phyloP scores from a whole-genome alignment of 2,329 filamentous ascomycete species.

The Botrytis byssoidea region DNA sequence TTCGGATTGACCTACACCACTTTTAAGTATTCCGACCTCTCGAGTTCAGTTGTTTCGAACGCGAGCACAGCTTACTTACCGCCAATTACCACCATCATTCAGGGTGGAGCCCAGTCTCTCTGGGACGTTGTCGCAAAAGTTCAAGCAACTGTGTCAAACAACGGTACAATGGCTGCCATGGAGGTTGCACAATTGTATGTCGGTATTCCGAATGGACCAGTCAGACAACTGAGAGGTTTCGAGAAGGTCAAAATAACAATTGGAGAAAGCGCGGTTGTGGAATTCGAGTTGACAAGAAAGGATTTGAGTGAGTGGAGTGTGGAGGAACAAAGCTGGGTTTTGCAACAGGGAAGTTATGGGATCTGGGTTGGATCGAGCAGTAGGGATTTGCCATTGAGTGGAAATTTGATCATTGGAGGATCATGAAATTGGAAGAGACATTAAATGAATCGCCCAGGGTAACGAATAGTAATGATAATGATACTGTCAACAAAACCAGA shows the following conservation, averaged over 20 bases:
- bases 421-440: neutral
- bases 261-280: constrained; percentile 45
- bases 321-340: constrained; percentile 54
- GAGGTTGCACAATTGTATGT: constrained; percentile 38
- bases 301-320: constrained; percentile 66
- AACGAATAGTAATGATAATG: neutral
- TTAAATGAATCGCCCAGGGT: neutral
- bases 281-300: constrained; percentile 55
- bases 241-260: constrained; percentile 53
- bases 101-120: constrained; percentile 54
- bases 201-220: constrained; percentile 45
- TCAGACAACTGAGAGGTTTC: constrained; percentile 61
- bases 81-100: neutral
- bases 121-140: constrained; percentile 53
- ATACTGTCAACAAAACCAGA: neutral
- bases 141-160: constrained; percentile 51
- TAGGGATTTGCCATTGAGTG: constrained; percentile 9
- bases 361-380: constrained; percentile 20
- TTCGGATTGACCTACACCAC: neutral
- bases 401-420: constrained; percentile 8
- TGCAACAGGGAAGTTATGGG: constrained; percentile 7
- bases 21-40: neutral
- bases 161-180: constrained; percentile 42
- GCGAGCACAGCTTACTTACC: neutral
- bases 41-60: neutral